A percentile compares a stretch with the other conserved stretches of the same genome.
Evolutionary conservation across 2,329 filamentous ascomycete genomes (phyloP).

Genomic region (Nemania abortiva): DNA sequence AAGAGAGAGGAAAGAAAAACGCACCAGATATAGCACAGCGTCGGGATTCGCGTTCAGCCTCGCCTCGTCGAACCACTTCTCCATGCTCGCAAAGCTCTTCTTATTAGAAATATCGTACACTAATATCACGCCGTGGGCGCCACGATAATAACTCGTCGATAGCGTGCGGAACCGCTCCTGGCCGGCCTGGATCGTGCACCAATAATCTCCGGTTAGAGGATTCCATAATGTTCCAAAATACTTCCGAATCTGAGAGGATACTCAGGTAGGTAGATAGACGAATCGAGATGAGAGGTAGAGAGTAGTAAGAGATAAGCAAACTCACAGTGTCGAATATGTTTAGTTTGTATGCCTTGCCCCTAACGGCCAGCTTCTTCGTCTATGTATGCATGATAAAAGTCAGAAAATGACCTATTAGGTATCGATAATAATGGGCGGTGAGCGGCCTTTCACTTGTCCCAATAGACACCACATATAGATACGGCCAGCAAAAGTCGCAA

Average conservation of each 20-base stretch:
- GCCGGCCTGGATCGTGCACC: constrained; percentile 52
- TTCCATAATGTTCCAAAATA: background rate
- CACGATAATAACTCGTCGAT: constrained; percentile 64
- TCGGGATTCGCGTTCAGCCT: constrained; percentile 62
- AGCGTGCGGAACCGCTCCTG: constrained; percentile 64
- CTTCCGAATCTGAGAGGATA: background rate
- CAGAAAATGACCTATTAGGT: background rate
- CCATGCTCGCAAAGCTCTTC: constrained; percentile 64
- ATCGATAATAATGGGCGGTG: background rate
- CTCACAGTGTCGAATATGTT: constrained; percentile 66
- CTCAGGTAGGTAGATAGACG: background rate
- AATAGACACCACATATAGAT: background rate
- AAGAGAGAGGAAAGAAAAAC: constrained; percentile 17
- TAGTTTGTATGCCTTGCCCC: constrained; percentile 63
- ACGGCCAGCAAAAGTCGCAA: background rate
- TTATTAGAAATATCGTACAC: constrained; percentile 64
- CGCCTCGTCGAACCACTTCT: constrained; percentile 66
- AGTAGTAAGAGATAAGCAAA: background rate
- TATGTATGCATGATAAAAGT: constrained; percentile 52
- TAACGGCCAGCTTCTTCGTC: constrained; percentile 66
- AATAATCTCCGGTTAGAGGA: constrained; percentile 26
- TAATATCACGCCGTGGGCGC: constrained; percentile 62
- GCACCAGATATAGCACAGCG: constrained; percentile 63
- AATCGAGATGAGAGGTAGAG: background rate
- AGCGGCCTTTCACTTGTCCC: background rate